phyloP scores from a whole-genome alignment of 2,329 filamentous ascomycete genomes.

The Epichloe glyceriae region DNA sequence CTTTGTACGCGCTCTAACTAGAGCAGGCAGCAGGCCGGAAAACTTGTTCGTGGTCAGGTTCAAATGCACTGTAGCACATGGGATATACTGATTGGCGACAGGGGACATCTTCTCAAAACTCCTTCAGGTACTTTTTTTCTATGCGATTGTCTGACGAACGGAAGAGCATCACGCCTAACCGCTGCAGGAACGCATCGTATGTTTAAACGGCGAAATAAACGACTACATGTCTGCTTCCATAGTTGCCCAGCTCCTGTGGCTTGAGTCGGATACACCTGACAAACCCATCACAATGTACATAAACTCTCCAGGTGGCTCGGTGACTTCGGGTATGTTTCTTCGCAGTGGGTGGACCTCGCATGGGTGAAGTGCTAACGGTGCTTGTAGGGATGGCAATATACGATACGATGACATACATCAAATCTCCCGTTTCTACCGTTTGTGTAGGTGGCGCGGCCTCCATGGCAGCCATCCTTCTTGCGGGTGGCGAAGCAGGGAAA shows the following conservation, averaged over 20 bases:
- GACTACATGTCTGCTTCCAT: constrained; percentile 85
- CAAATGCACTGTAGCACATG: too few relatives aligned
- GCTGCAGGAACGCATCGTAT: constrained; percentile 75
- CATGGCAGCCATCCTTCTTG: constrained; percentile 84
- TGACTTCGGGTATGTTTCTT: constrained; percentile 48
- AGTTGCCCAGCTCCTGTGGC: constrained; percentile 90
- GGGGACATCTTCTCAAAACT: constrained; percentile 76
- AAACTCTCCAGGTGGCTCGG: constrained; percentile 87
- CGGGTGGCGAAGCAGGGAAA: constrained; percentile 73
- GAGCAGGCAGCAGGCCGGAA: constrained; percentile 62
- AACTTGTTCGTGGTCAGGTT: constrained; percentile 47
- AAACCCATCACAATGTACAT: constrained; percentile 98
- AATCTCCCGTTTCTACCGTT: constrained; percentile 83
- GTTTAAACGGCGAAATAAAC: constrained; percentile 83
- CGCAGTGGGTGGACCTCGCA: neutral
- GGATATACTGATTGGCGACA: constrained; percentile 20
- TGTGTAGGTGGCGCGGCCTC: constrained; percentile 89
- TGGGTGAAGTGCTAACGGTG: neutral
- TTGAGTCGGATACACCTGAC: constrained; percentile 90
- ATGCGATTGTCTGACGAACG: neutral
- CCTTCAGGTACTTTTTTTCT: constrained; percentile 42
- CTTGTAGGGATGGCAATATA: constrained; percentile 66
- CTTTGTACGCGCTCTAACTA: constrained; percentile 13
- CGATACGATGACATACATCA: constrained; percentile 97
- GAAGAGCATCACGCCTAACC: constrained; percentile 7